Percentiles rank a stretch among this genome's conserved stretches.
Conservation (phyloP, 2,329 filamentous ascomycete species). For the Thermoascus crustaceus region DNA sequence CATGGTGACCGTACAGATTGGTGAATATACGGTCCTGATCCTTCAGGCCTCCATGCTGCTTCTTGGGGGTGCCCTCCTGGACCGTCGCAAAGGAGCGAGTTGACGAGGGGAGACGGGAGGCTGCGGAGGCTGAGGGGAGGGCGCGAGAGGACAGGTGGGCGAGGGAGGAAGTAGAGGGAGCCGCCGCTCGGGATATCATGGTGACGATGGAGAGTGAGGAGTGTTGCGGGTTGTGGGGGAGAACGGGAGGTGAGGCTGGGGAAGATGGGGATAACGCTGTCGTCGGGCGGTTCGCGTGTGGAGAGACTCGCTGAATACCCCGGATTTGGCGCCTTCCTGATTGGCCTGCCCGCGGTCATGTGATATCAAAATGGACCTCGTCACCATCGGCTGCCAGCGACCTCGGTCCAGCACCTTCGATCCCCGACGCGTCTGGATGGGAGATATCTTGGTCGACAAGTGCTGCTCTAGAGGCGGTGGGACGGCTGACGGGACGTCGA, state of each 20-base stretch:
- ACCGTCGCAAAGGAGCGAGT: slow-evolving; percentile 71
- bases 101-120: slow-evolving; percentile 25
- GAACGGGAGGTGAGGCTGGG: slow-evolving; percentile 11
- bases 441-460: no score
- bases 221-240: slow-evolving; percentile 13
- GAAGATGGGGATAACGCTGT: slow-evolving; percentile 4
- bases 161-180: slow-evolving; percentile 35
- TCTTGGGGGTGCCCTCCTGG: slow-evolving; percentile 57
- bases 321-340: slow-evolving; percentile 28
- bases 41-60: slow-evolving; percentile 74
- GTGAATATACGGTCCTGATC: slow-evolving; percentile 99
- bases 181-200: slow-evolving; percentile 40
- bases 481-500: no score
- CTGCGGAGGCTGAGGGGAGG: slow-evolving; percentile 25
- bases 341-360: slow-evolving; percentile 24
- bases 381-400: no score
- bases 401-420: no score
- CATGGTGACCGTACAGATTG: slow-evolving; percentile 92
- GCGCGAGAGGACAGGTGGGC: slow-evolving; percentile 33
- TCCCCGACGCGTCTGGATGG: no score
- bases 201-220: slow-evolving; percentile 25
- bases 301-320: slow-evolving; percentile 33
- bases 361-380: no score
- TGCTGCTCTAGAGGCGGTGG: no score
- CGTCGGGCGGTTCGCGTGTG: slow-evolving; percentile 20